Conservation (phyloP, 148 eudicot genomes). For the Arctostaphylos glauca region DNA sequence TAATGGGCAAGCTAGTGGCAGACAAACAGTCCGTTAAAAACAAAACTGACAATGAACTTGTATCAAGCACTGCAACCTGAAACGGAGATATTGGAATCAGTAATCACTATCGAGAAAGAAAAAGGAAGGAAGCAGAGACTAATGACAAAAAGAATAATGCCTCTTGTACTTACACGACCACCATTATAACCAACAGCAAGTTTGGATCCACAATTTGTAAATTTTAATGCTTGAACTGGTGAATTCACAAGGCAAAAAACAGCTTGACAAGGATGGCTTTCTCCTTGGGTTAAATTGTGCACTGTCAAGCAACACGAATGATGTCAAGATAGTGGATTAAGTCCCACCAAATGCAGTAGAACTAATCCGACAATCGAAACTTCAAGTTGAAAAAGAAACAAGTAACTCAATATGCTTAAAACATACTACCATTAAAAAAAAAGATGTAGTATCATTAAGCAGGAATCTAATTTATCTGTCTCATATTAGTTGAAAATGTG, state of each 20-base stretch:
- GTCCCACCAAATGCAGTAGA: not conserved
- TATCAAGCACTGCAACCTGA: conserved; percentile 76
- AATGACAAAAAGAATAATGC: not conserved
- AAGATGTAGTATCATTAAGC: not conserved
- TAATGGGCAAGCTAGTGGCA: conserved; percentile 36
- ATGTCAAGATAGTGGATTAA: conserved; percentile 1
- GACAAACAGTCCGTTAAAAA: conserved; percentile 43
- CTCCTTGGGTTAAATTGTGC: conserved; percentile 36
- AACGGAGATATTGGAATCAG: conserved; percentile 15
- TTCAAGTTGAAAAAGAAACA: not conserved
- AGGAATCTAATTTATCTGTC: not conserved
- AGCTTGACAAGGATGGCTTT: conserved; percentile 57
- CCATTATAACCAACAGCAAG: conserved; percentile 69
- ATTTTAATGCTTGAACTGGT: conserved; percentile 53
- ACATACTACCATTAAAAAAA: not conserved
- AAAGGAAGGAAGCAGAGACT: not conserved
- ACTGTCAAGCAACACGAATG: conserved; percentile 29
- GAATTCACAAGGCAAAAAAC: conserved; percentile 45
- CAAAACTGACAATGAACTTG: conserved; percentile 43
- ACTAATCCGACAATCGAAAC: not conserved
- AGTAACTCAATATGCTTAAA: too few relatives aligned
- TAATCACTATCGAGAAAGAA: not conserved
- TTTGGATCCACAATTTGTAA: conserved; percentile 53
- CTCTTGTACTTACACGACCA: conserved; percentile 48
- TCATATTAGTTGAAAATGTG: not conserved